Base-by-base conservation (phyloP, 2,329 filamentous ascomycete species). In the Ceratocystis colombiana region DNA sequence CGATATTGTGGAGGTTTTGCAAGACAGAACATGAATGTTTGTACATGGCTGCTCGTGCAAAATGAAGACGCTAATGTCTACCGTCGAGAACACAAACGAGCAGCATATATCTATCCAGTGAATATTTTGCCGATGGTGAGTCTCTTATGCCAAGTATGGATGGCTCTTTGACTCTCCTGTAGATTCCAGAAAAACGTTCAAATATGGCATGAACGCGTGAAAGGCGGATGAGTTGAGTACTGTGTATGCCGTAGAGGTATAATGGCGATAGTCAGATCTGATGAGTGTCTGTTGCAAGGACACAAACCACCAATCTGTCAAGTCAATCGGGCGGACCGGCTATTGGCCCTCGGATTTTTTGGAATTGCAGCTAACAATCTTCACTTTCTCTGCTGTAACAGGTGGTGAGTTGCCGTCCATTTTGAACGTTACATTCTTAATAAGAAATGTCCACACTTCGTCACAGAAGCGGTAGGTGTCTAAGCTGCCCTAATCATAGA, bases 381-480 rank as follows among this genome's bases (percentile, higher is more conserved):
- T 97, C 77, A 99, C 89, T 75, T 91, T 93, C 74, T 96, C 93
- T 22, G 92, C 91, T 46, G 83, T 79, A 15, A 97, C 85, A 0
- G 84, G 83, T 68, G 86, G 83, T 66, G 83, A 84, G 71, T 82
- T 82, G 64, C 88, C 90, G 72, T 97, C 93, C 79, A 97, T 88
- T 79, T 99, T 99, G 80, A 99, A 97, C n/a, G 87, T 91, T 66
- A 97, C 92, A 71, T 97, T 94, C 78, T 96, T 96, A 77, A 99
- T 96, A 67, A 99, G 84, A 76, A 99, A 99, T 1, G 94, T 99
- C 94, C 94, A 99, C 68, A 99, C 94, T 79, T 99, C 94, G 77
- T 99, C 94, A 79, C 94, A 99, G 82, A 99, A 99, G 71, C 94
- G 88, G 80, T 99, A 99, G 17, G 94, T 97, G 75, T 97, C 92